Evolutionary conservation across 2,329 filamentous ascomycete species (phyloP), one percentile per base, ranked within the genome.

Genomic region (Alternaria gaisen): DNA sequence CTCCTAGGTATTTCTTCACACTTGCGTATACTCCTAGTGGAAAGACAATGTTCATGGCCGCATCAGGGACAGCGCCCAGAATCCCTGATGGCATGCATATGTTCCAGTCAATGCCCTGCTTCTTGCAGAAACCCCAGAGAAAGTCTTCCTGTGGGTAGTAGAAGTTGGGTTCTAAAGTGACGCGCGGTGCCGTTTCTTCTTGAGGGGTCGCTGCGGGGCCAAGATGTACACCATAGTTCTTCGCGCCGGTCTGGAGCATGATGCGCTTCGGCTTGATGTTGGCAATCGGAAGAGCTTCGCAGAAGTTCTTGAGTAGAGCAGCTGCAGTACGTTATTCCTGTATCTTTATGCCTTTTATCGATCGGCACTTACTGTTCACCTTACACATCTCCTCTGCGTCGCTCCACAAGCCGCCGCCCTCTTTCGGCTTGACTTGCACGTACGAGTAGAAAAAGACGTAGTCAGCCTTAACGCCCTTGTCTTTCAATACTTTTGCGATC

Each of bases 381-480:
- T 77, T 78, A 24, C 80, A 80, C 69, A 86, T 75, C 64, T 85
- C 82, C 18, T 86, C 81, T 6, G 81, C 82, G 65, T 84, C 80
- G 22, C 80, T 81, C 83, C 84, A 86, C 10, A 84, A 68, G 1
- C 78, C 75, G 14, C 75, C 73, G 2, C 81, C 81, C 16, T 77
- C 73, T 56, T 82, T 82, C 1, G 83, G 83, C 30, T 79, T 72
- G 0, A 80, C 80, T 62, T 86, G 84, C n/a, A 85, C 76, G 74
- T 86, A 86, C 2, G 83, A 83, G 60, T 82, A 86, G 76, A 85
- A 87, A 72, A 86, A 86, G 20, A 85, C 75, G 64, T 86, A 80
- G 61, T 82, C 81, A 3, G 68, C 75, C 63, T 69, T 71, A 3
- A 81, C 76, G 0, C 70, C 66, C 16, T 75, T 74, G 24, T 74